These are phyloP conservation scores for Mycena kentingensis DNA, from an alignment of 768 basidiomycete genomes.

Conservation along the genomic window DNA sequence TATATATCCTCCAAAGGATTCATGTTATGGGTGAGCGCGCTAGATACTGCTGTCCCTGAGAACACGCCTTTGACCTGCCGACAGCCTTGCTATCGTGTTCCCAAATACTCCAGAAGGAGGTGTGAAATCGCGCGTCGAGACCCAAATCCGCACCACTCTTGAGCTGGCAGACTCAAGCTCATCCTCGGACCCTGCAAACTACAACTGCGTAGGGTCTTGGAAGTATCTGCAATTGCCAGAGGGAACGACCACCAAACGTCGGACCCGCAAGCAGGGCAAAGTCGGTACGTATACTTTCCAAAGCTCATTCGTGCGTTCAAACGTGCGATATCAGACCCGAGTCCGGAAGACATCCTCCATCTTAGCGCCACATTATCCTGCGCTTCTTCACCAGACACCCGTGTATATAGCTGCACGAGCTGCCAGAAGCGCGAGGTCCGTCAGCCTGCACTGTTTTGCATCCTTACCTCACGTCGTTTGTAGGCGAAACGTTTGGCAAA, in stretches of 20 bases:
- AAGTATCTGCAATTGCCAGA: slow-evolving; percentile 81
- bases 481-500: slow-evolving; percentile 89
- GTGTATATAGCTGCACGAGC: slow-evolving; percentile 81
- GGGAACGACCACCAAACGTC: slow-evolving; percentile 81
- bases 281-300: slow-evolving; percentile 54
- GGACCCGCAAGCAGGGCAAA: slow-evolving; percentile 82
- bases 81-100: slow-evolving; percentile 77
- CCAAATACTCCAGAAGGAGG: slow-evolving; percentile 82
- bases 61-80: slow-evolving; percentile 10
- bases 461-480: slow-evolving; percentile 9
- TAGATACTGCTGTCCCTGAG: slow-evolving; percentile 7
- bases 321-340: slow-evolving; percentile 52
- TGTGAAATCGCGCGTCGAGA: slow-evolving; percentile 93
- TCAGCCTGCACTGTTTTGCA: slow-evolving; percentile 2
- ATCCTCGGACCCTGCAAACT: slow-evolving; percentile 60
- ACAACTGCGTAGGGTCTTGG: slow-evolving; percentile 87
- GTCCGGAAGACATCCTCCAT: slow-evolving; percentile 68
- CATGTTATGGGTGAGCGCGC: slow-evolving; percentile 69
- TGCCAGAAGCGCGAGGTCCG: slow-evolving; percentile 85
- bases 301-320: slow-evolving; percentile 16
- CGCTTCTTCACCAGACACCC: slow-evolving; percentile 74
- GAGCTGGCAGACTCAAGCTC: slow-evolving; percentile 74
- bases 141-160: slow-evolving; percentile 84
- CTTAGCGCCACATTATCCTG: slow-evolving; percentile 77
- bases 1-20: slow-evolving; percentile 71